Evolutionary conservation across 805 yeast species (phyloP).

Genomic region (Nakazawaea laoshanensis): DNA sequence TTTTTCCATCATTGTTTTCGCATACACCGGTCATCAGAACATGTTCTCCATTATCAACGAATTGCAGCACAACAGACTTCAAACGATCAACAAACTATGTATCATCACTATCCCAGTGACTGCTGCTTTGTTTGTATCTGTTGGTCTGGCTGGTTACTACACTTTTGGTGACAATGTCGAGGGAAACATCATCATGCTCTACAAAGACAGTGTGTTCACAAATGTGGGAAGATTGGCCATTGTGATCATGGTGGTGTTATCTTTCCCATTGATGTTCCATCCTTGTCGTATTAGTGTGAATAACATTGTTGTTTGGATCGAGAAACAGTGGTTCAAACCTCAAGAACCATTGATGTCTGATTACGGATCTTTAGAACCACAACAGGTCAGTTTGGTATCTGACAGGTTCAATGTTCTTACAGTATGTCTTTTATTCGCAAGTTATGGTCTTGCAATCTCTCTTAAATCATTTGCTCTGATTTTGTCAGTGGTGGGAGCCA

Average conservation of each 20-base stretch:
- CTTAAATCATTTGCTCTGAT: constrained; percentile 62
- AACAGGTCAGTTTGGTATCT: constrained; percentile 31
- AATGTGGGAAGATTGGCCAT: constrained; percentile 51
- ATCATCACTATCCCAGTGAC: constrained; percentile 43
- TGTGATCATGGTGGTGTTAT: constrained; percentile 65
- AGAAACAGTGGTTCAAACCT: constrained; percentile 11
- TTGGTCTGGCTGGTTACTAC: constrained; percentile 63
- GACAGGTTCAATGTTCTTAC: constrained; percentile 43
- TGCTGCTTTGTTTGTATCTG: constrained; percentile 46
- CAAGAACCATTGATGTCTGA: constrained; percentile 1
- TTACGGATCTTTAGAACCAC: neutral
- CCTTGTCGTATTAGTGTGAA: constrained; percentile 71
- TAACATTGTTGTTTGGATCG: constrained; percentile 49
- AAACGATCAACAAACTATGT: constrained; percentile 37
- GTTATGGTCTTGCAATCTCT: constrained; percentile 50
- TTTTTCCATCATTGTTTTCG: constrained; percentile 69
- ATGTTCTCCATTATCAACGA: constrained; percentile 73
- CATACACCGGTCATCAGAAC: constrained; percentile 78
- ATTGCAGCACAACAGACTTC: constrained; percentile 42
- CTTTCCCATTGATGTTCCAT: constrained; percentile 74
- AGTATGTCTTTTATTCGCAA: constrained; percentile 29
- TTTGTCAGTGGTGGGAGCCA: constrained; percentile 69
- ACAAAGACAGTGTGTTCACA: constrained; percentile 43
- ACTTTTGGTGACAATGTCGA: constrained; percentile 59
- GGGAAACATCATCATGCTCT: constrained; percentile 67